These are phyloP conservation scores for Botryosphaeria dothidea DNA, from an alignment of 2,329 filamentous ascomycete genomes.

Conservation along the genomic window DNA sequence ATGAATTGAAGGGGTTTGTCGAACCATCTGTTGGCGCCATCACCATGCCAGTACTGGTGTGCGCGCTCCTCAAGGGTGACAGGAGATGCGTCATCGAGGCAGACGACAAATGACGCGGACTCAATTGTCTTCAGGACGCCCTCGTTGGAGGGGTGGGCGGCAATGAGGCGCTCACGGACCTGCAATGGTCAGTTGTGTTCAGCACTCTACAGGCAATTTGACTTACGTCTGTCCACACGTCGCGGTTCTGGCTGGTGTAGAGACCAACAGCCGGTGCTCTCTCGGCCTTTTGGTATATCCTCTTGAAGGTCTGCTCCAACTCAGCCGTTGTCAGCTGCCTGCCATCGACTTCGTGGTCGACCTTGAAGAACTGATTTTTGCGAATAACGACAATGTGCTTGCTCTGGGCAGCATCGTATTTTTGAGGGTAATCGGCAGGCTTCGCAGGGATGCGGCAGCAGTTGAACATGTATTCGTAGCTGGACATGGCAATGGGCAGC, in stretches of 20 bases:
- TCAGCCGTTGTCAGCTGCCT: slow-evolving; percentile 85
- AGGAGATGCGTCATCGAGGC: slow-evolving; percentile 86
- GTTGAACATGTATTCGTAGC: slow-evolving; percentile 99
- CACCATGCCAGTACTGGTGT: slow-evolving; percentile 96
- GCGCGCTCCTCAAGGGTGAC: slow-evolving; percentile 95
- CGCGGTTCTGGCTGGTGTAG: slow-evolving; percentile 89
- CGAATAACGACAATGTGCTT: slow-evolving; percentile 87
- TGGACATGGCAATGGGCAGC: slow-evolving; percentile 96
- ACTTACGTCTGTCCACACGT: slow-evolving; percentile 79
- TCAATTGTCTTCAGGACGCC: slow-evolving; percentile 79
- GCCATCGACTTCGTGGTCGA: slow-evolving; percentile 77
- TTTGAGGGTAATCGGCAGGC: slow-evolving; percentile 78
- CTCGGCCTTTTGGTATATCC: slow-evolving; percentile 77
- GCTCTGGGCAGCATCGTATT: slow-evolving; percentile 73
- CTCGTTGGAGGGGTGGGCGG: slow-evolving; percentile 77
- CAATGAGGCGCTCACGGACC: slow-evolving; percentile 71
- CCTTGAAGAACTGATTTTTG: slow-evolving; percentile 98
- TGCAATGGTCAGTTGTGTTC: slow-evolving; percentile 19
- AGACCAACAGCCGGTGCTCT: slow-evolving; percentile 74
- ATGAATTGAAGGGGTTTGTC: slow-evolving; percentile 99
- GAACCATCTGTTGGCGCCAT: slow-evolving; percentile 93
- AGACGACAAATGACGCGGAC: slow-evolving; percentile 85
- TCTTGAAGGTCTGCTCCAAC: slow-evolving; percentile 84
- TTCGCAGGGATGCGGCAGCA: slow-evolving; percentile 80
- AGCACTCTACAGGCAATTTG: slow-evolving; percentile 7